Evolutionary conservation across 768 basidiomycete genomes (phyloP).

Genomic region (Sporobolomyces pararoseus): DNA sequence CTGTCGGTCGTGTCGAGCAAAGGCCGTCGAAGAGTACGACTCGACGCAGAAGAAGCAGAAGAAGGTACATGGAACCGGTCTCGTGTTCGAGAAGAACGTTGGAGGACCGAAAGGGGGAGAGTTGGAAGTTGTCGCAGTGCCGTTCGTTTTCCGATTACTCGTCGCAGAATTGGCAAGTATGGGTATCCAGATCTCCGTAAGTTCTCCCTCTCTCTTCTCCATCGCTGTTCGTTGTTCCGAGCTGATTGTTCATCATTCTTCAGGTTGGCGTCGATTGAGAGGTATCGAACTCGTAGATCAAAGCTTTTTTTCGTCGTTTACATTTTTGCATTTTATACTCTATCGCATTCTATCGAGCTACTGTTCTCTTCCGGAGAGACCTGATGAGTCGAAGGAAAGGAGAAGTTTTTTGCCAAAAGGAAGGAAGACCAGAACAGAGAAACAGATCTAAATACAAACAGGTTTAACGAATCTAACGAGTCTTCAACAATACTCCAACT

Average conservation of each 20-base stretch:
- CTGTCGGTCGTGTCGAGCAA: slow-evolving; percentile 83
- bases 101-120: slow-evolving; percentile 69
- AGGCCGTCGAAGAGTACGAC: slow-evolving; percentile 63
- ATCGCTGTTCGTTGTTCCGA: neutral
- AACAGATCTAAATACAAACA: no score
- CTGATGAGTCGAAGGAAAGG: neutral
- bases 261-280: slow-evolving; percentile 29
- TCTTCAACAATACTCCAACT: neutral
- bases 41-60: slow-evolving; percentile 59
- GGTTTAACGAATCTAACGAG: no score
- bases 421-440: no score
- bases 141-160: slow-evolving; percentile 88
- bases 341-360: neutral
- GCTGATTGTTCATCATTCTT: neutral
- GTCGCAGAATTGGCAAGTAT: slow-evolving; percentile 97
- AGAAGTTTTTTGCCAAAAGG: no score
- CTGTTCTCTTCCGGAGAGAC: neutral
- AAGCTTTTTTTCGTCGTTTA: neutral
- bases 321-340: neutral
- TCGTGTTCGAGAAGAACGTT: slow-evolving; percentile 57
- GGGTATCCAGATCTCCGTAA: slow-evolving; percentile 87
- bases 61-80: slow-evolving; percentile 58
- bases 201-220: neutral
- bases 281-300: neutral
- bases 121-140: slow-evolving; percentile 91